Base-by-base conservation (phyloP, 345 rosid genomes). In the Pseudoturritis turrita region DNA sequence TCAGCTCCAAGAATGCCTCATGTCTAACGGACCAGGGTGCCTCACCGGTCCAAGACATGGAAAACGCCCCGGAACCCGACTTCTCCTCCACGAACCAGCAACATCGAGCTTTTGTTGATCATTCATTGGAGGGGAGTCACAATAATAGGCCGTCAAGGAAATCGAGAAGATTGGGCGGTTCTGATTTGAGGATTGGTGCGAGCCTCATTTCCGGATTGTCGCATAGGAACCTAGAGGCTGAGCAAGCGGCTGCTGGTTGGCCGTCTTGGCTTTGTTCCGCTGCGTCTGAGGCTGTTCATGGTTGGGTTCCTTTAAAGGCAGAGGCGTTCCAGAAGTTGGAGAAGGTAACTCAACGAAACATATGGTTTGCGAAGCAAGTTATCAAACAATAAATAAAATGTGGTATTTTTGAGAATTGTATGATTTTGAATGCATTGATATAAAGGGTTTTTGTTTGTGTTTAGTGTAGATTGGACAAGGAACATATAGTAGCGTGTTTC, bases 401-500 rank as follows among this genome's bases (percentile, higher is more conserved):
- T 29, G 35, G 35, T 29, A 29, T 3, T 29, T 29, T 29, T 29
- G 7, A 29, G 35, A 29, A 29, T 29, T 29, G 10, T 33, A 10
- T 11, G 3, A 33, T 8, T 8, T 33, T 33, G 2, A 9, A n/a
- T 7, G 37, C 10, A 33, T 33, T 33, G 10, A 8, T 33, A 33
- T 33, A 33, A 33, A 9, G 10, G 9, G 19, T 10, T 19, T 43
- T n/a, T 46, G 4, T 62, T 9, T 29, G 57, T 65, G 31, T 1
- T 52, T 65, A n/a, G n/a, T n/a, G 62, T 76, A 89, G 96, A 84
- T 89, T 74, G 96, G 96, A 80, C 96, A 89, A 83, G 96, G 96
- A 10, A 89, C 96, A 49, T 89, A 89, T 72, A 89, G 96, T 80
- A 89, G 86, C 9, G 96, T 89, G 47, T 89, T 86, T 68, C 82